phyloP scores from a whole-genome alignment of 2,329 filamentous ascomycete species.

The Penicillium decumbens region DNA sequence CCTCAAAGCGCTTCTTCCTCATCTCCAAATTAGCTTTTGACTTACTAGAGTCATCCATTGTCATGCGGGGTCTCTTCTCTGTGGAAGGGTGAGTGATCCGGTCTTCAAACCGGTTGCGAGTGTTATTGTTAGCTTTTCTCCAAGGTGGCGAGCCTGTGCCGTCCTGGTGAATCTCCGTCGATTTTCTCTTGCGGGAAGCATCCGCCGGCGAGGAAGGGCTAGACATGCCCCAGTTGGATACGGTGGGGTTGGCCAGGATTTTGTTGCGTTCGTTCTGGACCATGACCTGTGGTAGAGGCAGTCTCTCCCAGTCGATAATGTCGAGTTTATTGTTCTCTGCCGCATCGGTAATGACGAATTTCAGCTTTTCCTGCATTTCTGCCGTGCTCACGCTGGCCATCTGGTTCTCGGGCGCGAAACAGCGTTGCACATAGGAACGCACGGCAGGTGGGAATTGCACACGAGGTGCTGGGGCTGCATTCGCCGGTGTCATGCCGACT shows the following conservation, averaged over 20 bases:
- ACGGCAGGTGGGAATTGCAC: slow-evolving; percentile 77
- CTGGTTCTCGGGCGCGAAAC: slow-evolving; percentile 71
- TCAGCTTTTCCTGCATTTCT: slow-evolving; percentile 81
- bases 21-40: slow-evolving; percentile 81
- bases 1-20: slow-evolving; percentile 80
- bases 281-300: slow-evolving; percentile 80
- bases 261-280: slow-evolving; percentile 64
- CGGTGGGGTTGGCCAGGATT: slow-evolving; percentile 44
- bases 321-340: slow-evolving; percentile 69
- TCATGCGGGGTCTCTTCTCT: slow-evolving; percentile 49
- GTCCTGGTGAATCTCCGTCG: slow-evolving; percentile 56
- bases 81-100: slow-evolving; percentile 64
- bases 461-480: slow-evolving; percentile 49
- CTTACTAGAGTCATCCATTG: slow-evolving; percentile 68
- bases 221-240: slow-evolving; percentile 36
- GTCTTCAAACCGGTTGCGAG: slow-evolving; percentile 59
- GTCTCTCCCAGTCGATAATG: slow-evolving; percentile 72
- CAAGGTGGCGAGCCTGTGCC: slow-evolving; percentile 62
- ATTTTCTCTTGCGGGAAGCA: slow-evolving; percentile 74
- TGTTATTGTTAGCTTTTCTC: slow-evolving; percentile 62
- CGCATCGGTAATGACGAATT: slow-evolving; percentile 75
- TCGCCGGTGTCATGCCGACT: slow-evolving; percentile 27
- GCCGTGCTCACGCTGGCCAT: slow-evolving; percentile 57
- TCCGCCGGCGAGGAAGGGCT: slow-evolving; percentile 27
- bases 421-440: slow-evolving; percentile 80